A percentile compares a stretch with the other conserved stretches of the same genome.
phyloP scores from a whole-genome alignment of 2,329 filamentous ascomycete genomes.

The Fusarium cicatricum region DNA sequence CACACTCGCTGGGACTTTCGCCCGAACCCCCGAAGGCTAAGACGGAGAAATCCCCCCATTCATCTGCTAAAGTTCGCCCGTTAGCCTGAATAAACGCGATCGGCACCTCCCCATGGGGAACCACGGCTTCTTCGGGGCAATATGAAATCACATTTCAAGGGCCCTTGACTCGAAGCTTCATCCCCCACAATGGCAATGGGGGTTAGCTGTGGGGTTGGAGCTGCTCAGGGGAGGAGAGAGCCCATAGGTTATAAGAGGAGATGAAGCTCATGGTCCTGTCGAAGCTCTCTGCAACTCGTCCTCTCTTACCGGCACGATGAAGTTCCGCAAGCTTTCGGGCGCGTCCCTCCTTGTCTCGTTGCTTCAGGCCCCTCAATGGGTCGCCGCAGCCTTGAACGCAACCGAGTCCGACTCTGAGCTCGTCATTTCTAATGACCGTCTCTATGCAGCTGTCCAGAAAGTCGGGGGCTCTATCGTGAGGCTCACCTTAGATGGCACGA shows the following conservation, averaged over 20 bases:
- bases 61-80: slow-evolving; percentile 17
- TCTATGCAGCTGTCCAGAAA: slow-evolving; percentile 50
- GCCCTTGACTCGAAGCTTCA: slow-evolving; percentile 12
- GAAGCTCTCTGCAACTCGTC: slow-evolving; percentile 1
- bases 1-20: slow-evolving; percentile 24
- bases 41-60: slow-evolving; percentile 7
- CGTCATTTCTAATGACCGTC: slow-evolving; percentile 50
- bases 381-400: slow-evolving; percentile 42
- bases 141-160: slow-evolving; percentile 16
- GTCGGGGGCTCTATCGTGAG: slow-evolving; percentile 48
- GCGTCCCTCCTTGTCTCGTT: slow-evolving; percentile 29
- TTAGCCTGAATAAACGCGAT: slow-evolving; percentile 33
- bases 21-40: slow-evolving; percentile 33
- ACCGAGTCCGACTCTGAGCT: slow-evolving; percentile 47
- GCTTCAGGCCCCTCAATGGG: slow-evolving; percentile 36
- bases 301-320: slow-evolving; percentile 26
- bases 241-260: slow-evolving; percentile 22
- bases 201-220: slow-evolving; percentile 31
- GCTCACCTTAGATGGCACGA: slow-evolving; percentile 49
- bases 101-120: slow-evolving; percentile 39
- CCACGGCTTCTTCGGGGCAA: slow-evolving; percentile 17
- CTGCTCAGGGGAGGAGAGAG: not conserved
- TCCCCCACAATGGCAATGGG: slow-evolving; percentile 38
- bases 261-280: slow-evolving; percentile 4
- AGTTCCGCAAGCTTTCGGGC: slow-evolving; percentile 34